Evolutionary conservation across 2,329 filamentous ascomycete genomes (phyloP).

Genomic region (Xylariaceae sp.): DNA sequence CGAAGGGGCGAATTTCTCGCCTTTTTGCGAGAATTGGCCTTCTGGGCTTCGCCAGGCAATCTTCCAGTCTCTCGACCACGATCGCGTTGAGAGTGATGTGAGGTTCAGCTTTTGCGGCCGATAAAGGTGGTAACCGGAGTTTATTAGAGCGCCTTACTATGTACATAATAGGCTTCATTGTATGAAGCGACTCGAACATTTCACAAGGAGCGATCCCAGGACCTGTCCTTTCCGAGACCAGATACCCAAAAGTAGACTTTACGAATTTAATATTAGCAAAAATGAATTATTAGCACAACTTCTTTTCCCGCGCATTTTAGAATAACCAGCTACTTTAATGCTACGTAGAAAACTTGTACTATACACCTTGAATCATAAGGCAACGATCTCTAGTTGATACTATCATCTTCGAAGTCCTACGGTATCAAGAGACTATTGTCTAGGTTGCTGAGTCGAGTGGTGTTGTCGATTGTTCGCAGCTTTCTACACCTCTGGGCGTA

Average conservation of each 20-base stretch:
- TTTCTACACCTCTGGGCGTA: no score
- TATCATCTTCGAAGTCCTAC: no score
- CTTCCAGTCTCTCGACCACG: not conserved
- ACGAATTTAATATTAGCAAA: slow-evolving; percentile 21
- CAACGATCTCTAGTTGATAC: no score
- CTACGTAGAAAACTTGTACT: no score
- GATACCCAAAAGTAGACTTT: slow-evolving; percentile 20
- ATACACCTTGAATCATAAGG: no score
- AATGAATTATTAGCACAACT: not conserved
- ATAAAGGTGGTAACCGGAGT: slow-evolving; percentile 11
- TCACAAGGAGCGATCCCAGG: slow-evolving; percentile 15
- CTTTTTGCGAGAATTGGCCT: not conserved
- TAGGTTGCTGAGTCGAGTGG: no score
- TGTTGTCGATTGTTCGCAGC: no score
- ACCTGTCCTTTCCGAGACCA: slow-evolving; percentile 16
- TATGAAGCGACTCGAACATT: slow-evolving; percentile 9
- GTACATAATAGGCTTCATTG: slow-evolving; percentile 16
- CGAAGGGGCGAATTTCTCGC: not conserved
- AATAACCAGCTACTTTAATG: not conserved
- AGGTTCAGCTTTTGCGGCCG: not conserved
- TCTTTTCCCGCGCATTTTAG: not conserved
- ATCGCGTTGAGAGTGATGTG: not conserved
- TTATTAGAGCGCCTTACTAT: slow-evolving; percentile 6
- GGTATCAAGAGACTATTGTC: no score
- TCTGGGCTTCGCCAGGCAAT: not conserved